These are phyloP conservation scores for Orbilia oligospora DNA, from an alignment of 2,329 filamentous ascomycete species.

Conservation along the genomic window DNA sequence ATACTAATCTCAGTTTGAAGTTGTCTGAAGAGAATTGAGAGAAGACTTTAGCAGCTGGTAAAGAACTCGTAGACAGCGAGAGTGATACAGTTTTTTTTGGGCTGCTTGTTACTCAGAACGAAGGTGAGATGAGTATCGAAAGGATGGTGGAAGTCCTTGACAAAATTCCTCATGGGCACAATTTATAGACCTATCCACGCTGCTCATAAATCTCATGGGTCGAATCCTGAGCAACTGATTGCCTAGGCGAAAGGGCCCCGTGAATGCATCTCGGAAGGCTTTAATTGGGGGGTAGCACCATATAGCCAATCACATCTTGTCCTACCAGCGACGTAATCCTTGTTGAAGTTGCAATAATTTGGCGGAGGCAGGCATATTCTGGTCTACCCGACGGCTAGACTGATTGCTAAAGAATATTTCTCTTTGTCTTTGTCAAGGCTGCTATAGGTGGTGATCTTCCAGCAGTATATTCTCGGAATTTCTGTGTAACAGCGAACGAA, in stretches of 20 bases:
- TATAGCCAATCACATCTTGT: slow-evolving; percentile 49
- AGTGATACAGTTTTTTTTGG: slow-evolving; percentile 43
- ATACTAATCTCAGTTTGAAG: not conserved
- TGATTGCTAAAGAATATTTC: slow-evolving; percentile 4
- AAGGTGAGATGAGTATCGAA: slow-evolving; percentile 34
- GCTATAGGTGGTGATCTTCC: not conserved
- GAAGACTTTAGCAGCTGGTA: slow-evolving; percentile 1
- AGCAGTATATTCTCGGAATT: slow-evolving; percentile 7
- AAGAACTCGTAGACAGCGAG: slow-evolving; percentile 1
- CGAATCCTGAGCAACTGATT: slow-evolving; percentile 12
- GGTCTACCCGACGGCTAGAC: slow-evolving; percentile 23
- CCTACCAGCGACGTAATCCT: slow-evolving; percentile 46
- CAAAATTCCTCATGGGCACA: not conserved
- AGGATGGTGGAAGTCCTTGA: slow-evolving; percentile 1
- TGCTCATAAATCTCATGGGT: not conserved
- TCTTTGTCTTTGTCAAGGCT: not conserved
- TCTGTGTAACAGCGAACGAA: slow-evolving; percentile 17
- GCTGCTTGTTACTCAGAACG: slow-evolving; percentile 37
- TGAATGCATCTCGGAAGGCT: slow-evolving; percentile 18
- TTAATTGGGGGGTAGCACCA: slow-evolving; percentile 49
- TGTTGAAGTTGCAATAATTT: slow-evolving; percentile 40
- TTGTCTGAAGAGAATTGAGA: slow-evolving; percentile 2
- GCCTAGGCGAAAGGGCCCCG: slow-evolving; percentile 12
- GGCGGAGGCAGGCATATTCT: slow-evolving; percentile 32
- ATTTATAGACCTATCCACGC: slow-evolving; percentile 43